Evolutionary conservation across 1,284 basidiomycete genomes (phyloP).

Genomic region (Rhodotorula glutinis): DNA sequence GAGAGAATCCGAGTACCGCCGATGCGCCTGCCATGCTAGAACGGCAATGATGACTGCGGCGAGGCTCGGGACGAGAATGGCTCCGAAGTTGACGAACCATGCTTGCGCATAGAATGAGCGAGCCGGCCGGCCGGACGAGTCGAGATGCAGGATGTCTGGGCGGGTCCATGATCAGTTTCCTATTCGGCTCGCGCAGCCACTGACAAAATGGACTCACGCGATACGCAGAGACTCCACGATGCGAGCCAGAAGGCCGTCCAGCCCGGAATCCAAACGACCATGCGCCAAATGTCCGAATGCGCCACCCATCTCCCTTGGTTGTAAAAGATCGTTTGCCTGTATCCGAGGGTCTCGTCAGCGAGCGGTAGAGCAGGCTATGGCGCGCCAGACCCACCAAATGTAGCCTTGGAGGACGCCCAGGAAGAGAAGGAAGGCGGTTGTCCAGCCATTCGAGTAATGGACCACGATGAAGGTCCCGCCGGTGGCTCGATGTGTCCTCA

Average conservation of each 20-base stretch:
- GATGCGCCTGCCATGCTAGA: background rate
- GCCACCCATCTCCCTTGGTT: background rate
- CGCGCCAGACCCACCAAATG: background rate
- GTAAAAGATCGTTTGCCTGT: background rate
- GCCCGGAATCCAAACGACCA: slow-evolving; percentile 1
- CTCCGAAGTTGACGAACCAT: slow-evolving; percentile 14
- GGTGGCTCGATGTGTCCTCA: slow-evolving; percentile 2
- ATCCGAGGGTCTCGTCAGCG: background rate
- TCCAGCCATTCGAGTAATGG: slow-evolving; percentile 14
- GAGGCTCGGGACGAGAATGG: background rate
- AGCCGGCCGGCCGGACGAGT: slow-evolving; percentile 21
- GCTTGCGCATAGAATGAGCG: slow-evolving; percentile 13
- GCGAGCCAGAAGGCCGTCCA: slow-evolving; percentile 16
- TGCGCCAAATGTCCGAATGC: slow-evolving; percentile 4
- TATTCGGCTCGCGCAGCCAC: background rate
- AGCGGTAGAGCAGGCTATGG: background rate
- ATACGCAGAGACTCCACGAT: slow-evolving; percentile 16
- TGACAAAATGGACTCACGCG: background rate
- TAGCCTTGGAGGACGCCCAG: slow-evolving; percentile 6
- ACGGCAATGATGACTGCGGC: slow-evolving; percentile 3
- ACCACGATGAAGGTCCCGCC: slow-evolving; percentile 15
- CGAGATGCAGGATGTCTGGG: slow-evolving; percentile 22
- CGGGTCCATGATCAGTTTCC: no score
- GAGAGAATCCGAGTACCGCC: slow-evolving; percentile 3
- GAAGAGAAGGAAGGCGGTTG: background rate